Evolutionary conservation across 345 rosid genomes (phyloP).

Genomic region (Euphorbia lathyris): DNA sequence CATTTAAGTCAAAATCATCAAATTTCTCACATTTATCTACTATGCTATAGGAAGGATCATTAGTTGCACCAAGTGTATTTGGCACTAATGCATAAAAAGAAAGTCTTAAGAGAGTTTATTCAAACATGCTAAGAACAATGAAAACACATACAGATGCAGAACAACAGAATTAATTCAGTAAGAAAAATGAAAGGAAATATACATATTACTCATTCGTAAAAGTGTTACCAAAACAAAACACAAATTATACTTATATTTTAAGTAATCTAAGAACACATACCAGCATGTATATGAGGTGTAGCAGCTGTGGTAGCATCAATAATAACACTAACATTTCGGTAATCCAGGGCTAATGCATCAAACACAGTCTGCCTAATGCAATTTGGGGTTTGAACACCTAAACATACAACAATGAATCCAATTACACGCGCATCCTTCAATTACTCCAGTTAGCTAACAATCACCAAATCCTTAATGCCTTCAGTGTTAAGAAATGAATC

Average conservation of each 20-base stretch:
- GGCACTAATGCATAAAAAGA: not conserved
- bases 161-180: not conserved
- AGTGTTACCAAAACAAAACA: too few relatives aligned
- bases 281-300: constrained; percentile 64
- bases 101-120: not conserved
- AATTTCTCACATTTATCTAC: not conserved
- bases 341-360: constrained; percentile 77
- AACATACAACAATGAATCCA: constrained; percentile 5
- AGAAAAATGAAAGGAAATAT: not conserved
- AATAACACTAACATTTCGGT: constrained; percentile 51
- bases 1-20: not conserved
- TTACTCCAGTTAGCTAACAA: constrained; percentile 23
- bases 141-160: not conserved
- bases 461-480: constrained; percentile 47
- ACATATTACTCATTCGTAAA: too few relatives aligned
- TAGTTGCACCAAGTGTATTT: not conserved
- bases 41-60: too few relatives aligned
- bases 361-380: constrained; percentile 85
- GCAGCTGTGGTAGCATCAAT: constrained; percentile 90
- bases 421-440: not conserved
- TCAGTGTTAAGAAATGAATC: constrained; percentile 59
- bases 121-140: not conserved
- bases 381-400: constrained; percentile 87
- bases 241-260: not conserved
- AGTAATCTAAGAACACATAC: constrained; percentile 30